Base-by-base conservation (phyloP, 1,284 basidiomycete genomes). In the Coniferiporia sulphurascens region DNA sequence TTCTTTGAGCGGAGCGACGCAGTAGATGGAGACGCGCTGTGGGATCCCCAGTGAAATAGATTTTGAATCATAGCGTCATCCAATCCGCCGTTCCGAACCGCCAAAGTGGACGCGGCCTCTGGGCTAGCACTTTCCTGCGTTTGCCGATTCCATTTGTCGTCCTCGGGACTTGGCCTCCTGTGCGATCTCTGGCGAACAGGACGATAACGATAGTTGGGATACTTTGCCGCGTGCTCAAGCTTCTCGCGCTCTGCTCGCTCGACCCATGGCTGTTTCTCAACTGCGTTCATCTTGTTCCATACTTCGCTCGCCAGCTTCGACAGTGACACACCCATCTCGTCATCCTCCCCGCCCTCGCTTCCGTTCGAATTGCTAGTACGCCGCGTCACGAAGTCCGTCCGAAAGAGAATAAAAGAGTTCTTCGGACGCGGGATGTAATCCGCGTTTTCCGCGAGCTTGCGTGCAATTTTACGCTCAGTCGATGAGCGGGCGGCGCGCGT, bases 321-420 rank as follows among this genome's bases (percentile, higher is more conserved):
- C 12, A 88, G 73, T 4, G 84, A 82, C 66, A 80, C 74, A 9
- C 17, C 38, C 19, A 45, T 22, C 27, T 27, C 27, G 27, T 27
- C 27, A 27, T 38, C 48, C 17, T 60, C 54, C 2, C 52, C 59
- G n/a, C 50, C 55, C 19, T 59, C 44, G 35, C 56, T 53, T 5
- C 43, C 45, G 9, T 8, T 41, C 15, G 15, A 10, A 41, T 15
- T 41, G 15, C 38, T 41, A 41, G 70, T 65, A 65, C 52, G 52
- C 22, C 55, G 56, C 70, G 71, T 50, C 78, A 79, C 76, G 65
- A 85, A 92, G 65, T 91, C 84, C 64, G 87, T 87, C 32, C 93
- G 85, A 73, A 93, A 95, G 63, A 95, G 82, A 70, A 95, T 93
- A 74, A 94, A 95, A 32, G 91, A 84, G 69, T 95, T 95, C 6